Percentiles rank a stretch among this genome's conserved stretches.
phyloP scores from a whole-genome alignment of 2,329 filamentous ascomycete species.

The Aspergillus flavus region DNA sequence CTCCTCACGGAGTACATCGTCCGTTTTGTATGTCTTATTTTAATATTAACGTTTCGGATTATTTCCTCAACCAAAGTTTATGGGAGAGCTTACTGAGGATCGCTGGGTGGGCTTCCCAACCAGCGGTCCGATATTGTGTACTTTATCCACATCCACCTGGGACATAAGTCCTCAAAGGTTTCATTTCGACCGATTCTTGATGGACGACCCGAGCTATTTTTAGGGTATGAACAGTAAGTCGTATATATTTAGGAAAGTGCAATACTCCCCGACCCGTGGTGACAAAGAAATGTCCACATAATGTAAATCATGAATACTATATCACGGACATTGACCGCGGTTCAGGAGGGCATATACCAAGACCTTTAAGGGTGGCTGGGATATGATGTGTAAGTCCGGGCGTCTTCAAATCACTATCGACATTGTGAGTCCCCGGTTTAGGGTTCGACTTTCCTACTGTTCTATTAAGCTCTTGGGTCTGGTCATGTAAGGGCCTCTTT shows the following conservation, averaged over 20 bases:
- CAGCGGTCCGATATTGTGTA: neutral
- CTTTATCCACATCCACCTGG: neutral
- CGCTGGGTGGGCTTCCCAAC: neutral
- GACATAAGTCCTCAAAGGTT: neutral
- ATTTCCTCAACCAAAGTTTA: neutral
- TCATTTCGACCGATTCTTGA: neutral
- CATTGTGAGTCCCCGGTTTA: neutral
- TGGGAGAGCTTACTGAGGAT: neutral
- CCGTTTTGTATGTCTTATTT: neutral
- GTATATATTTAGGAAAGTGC: neutral
- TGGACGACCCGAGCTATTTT: neutral
- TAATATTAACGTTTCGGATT: neutral
- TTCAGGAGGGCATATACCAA: neutral
- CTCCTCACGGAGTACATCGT: neutral
- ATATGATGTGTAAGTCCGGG: neutral
- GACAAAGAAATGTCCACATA: neutral
- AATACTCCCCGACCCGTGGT: neutral
- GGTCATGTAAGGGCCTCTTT: neutral
- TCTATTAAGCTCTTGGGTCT: neutral
- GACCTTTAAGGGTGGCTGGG: neutral
- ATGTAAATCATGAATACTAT: neutral
- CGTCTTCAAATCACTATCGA: neutral
- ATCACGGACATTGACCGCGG: neutral
- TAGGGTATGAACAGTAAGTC: neutral
- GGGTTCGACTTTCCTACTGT: neutral